phyloP scores from a whole-genome alignment of 495 filamentous ascomycete species.

The Trichoderma erinaceum region DNA sequence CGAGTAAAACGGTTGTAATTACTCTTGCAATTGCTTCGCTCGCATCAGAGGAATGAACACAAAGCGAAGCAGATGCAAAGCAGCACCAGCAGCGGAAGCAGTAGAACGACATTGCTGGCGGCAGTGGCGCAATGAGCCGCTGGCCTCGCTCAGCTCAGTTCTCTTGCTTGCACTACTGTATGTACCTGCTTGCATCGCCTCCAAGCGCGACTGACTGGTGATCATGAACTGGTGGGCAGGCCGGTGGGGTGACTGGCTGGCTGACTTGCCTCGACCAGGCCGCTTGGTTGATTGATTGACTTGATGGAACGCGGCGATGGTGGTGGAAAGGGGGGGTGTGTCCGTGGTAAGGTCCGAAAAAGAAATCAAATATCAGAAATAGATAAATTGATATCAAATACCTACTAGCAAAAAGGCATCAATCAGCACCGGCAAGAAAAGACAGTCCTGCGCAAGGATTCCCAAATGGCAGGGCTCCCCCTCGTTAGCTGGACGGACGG shows the following conservation, averaged over 20 bases:
- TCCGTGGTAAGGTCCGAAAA: neutral
- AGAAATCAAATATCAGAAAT: neutral
- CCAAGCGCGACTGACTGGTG: neutral
- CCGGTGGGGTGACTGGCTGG: conserved; percentile 6
- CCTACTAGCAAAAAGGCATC: neutral
- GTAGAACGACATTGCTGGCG: conserved; percentile 7
- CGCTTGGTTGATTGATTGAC: neutral
- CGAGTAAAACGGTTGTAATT: neutral
- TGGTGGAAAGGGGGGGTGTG: neutral
- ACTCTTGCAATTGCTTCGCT: neutral
- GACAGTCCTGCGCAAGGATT: neutral
- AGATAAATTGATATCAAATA: neutral
- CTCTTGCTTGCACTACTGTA: neutral
- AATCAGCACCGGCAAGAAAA: neutral
- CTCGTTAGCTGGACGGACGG: neutral
- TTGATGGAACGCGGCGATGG: neutral
- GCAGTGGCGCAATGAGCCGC: neutral
- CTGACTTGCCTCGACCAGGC: neutral
- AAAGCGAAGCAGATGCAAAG: neutral
- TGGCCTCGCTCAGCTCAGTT: neutral
- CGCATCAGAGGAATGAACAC: too few species aligned
- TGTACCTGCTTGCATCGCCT: neutral
- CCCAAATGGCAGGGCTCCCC: conserved; percentile 4
- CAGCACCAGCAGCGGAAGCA: neutral
- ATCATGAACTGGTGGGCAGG: conserved; percentile 2